These are phyloP conservation scores for Babesia ovis DNA, from an alignment of 169 alveolate genomes.

Conservation along the genomic window DNA sequence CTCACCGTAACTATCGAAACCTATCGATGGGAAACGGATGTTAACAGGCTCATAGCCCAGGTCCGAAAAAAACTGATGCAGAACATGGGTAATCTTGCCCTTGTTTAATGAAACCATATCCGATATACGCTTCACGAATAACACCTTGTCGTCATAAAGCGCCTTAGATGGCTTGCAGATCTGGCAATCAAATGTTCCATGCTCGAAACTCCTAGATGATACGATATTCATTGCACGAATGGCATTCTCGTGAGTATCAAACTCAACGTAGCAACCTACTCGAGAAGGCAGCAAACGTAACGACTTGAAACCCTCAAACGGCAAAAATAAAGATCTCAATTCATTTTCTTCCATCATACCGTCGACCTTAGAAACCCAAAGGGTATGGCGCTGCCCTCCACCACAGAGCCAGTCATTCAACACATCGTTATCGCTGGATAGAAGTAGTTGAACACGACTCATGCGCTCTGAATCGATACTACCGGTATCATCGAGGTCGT, in stretches of 20 bases:
- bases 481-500: constrained; percentile 18
- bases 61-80: constrained; percentile 46
- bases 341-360: constrained; percentile 1
- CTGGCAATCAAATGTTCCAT: constrained; percentile 8
- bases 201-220: constrained; percentile 17
- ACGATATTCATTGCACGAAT: constrained; percentile 24
- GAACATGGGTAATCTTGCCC: constrained; percentile 27
- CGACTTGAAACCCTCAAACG: constrained; percentile 35
- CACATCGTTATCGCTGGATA: constrained; percentile 30
- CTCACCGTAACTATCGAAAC: constrained; percentile 10
- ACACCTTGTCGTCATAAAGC: constrained; percentile 71
- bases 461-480: constrained; percentile 31
- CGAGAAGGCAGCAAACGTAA: constrained; percentile 25
- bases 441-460: constrained; percentile 17
- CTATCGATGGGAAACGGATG: constrained; percentile 60
- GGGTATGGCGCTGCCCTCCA: constrained; percentile 25
- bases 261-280: constrained; percentile 63
- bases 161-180: constrained; percentile 69
- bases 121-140: constrained; percentile 65
- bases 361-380: constrained; percentile 33
- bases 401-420: constrained; percentile 39
- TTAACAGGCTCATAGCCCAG: constrained; percentile 44
- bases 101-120: constrained; percentile 43
- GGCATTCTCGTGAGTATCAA: constrained; percentile 67
- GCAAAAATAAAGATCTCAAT: constrained; percentile 18